These are phyloP conservation scores for Gossypium australe DNA, from an alignment of 345 rosid genomes.

Conservation along the genomic window DNA sequence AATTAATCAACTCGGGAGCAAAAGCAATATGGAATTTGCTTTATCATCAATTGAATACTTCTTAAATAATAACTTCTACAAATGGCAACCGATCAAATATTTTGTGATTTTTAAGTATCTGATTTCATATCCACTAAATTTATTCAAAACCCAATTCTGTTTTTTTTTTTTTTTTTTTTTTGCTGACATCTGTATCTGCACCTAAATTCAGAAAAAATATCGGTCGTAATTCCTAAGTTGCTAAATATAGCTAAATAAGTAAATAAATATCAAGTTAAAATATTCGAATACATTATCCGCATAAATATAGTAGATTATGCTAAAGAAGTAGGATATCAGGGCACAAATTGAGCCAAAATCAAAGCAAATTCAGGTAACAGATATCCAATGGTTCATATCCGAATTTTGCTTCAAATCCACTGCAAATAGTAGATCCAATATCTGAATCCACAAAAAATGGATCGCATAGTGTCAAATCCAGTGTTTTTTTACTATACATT, in stretches of 20 bases:
- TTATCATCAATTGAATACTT: background rate
- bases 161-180: background rate
- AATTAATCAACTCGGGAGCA: background rate
- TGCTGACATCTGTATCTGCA: background rate
- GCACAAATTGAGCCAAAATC: background rate
- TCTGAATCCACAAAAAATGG: background rate
- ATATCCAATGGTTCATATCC: background rate
- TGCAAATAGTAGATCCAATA: background rate
- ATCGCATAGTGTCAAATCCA: background rate
- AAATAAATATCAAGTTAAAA: background rate
- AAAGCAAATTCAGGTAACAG: background rate
- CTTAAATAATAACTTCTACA: background rate
- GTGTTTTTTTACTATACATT: background rate
- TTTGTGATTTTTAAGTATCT: background rate
- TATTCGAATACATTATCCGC: background rate
- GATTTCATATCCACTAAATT: background rate
- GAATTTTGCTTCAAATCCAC: background rate
- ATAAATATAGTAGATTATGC: background rate
- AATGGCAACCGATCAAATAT: background rate
- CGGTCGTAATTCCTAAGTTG: background rate
- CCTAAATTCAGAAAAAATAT: background rate
- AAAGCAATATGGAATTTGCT: background rate
- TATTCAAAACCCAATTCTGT: background rate
- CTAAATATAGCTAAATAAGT: background rate
- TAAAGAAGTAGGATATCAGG: background rate